Evolutionary conservation across 1,284 basidiomycete species (phyloP).

Genomic region (Xerocomus tenax): DNA sequence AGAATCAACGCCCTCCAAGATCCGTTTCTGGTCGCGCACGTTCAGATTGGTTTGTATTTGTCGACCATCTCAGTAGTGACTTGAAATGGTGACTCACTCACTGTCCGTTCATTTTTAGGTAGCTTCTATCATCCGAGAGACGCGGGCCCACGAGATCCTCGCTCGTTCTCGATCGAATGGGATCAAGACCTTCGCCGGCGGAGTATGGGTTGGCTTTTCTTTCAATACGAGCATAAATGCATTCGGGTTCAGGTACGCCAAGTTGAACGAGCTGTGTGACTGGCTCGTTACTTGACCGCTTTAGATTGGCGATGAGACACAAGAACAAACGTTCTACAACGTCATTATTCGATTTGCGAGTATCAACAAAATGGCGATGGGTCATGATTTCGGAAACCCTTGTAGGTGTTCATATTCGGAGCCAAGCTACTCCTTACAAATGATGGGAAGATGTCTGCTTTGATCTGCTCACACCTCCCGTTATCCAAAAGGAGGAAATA

Average conservation of each 20-base stretch:
- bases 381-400: conserved; percentile 42
- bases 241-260: conserved; percentile 48
- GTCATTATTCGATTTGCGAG: conserved; percentile 50
- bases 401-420: conserved; percentile 26
- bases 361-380: conserved; percentile 52
- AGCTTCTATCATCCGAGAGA: conserved; percentile 23
- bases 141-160: conserved; percentile 32
- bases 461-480: conserved; percentile 51
- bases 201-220: conserved; percentile 46
- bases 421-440: conserved; percentile 7
- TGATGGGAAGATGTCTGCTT: conserved; percentile 49
- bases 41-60: conserved; percentile 51
- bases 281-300: background rate
- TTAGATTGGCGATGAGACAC: conserved; percentile 49
- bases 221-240: conserved; percentile 59
- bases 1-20: conserved; percentile 41
- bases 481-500: conserved; percentile 52
- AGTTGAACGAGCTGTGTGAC: background rate
- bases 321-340: conserved; percentile 42
- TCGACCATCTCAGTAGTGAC: conserved; percentile 8
- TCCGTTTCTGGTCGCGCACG: conserved; percentile 44
- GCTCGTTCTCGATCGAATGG: conserved; percentile 62
- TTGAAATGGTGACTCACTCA: background rate
- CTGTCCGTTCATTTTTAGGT: background rate
- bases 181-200: conserved; percentile 36